phyloP scores from a whole-genome alignment of 352 stramenopile species.

The Thraustochytrium striatum region DNA sequence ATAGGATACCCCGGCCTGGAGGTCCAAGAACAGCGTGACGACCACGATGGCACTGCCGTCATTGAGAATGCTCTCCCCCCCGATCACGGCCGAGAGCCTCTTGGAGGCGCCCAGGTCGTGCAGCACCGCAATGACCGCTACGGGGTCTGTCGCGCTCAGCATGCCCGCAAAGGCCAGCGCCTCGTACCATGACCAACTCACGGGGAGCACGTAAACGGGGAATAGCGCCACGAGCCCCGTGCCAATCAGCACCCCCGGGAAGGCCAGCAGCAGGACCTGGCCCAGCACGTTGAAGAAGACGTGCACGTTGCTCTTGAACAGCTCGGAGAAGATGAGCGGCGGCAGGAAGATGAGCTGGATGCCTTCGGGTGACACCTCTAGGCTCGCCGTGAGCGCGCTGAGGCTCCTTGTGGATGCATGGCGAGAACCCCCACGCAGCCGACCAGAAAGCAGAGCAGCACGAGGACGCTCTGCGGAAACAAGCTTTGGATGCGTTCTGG shows the following conservation, averaged over 20 bases:
- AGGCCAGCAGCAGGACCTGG: constrained; percentile 54
- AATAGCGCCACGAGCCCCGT: constrained; percentile 54
- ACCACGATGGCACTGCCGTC: constrained; percentile 57
- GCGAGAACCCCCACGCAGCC: not conserved
- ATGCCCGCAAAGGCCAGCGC: constrained; percentile 52
- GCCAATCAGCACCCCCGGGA: constrained; percentile 55
- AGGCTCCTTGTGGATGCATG: not conserved
- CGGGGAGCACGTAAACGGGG: constrained; percentile 50
- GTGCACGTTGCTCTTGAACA: constrained; percentile 50
- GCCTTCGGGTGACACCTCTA: constrained; percentile 55
- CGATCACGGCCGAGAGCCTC: constrained; percentile 54
- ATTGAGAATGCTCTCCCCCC: constrained; percentile 57
- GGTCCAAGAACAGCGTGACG: constrained; percentile 54
- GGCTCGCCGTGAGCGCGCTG: not conserved
- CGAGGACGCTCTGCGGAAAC: constrained; percentile 41
- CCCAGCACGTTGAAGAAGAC: constrained; percentile 49
- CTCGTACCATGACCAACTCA: constrained; percentile 34
- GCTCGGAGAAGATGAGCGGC: constrained; percentile 64
- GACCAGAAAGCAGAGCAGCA: constrained; percentile 38
- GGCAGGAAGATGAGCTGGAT: constrained; percentile 65
- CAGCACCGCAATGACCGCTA: constrained; percentile 53
- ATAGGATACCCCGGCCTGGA: constrained; percentile 22
- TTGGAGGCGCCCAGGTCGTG: constrained; percentile 51
- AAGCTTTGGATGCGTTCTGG: not conserved
- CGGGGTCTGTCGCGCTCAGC: constrained; percentile 51